These are phyloP conservation scores for Monosporozyma siamensis DNA, from an alignment of 805 yeast genomes.

Conservation along the genomic window DNA sequence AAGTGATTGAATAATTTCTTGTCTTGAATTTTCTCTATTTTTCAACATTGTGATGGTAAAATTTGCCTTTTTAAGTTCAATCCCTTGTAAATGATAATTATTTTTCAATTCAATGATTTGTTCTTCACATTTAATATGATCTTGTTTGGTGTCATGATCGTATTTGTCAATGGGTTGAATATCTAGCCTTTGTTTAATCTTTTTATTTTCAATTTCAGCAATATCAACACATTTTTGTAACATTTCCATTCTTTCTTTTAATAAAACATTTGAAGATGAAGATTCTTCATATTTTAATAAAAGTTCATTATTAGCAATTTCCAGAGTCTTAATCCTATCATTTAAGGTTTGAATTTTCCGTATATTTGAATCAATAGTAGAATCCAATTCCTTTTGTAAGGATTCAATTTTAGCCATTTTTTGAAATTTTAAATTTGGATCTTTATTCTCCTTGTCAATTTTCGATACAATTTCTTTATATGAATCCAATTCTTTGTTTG, in stretches of 20 bases:
- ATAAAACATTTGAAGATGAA: conserved; percentile 43
- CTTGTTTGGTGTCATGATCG: too few relatives aligned
- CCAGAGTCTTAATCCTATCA: conserved; percentile 34
- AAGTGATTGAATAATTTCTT: too few relatives aligned
- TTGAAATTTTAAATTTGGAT: conserved; percentile 1
- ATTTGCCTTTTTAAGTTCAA: too few relatives aligned
- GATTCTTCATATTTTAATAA: conserved; percentile 44
- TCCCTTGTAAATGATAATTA: too few relatives aligned
- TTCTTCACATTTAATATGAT: too few relatives aligned
- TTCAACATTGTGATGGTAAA: background rate
- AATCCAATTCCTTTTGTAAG: conserved; percentile 17
- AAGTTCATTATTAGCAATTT: conserved; percentile 38
- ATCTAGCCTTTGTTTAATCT: too few relatives aligned
- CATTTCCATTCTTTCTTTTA: conserved; percentile 42
- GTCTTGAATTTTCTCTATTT: too few relatives aligned
- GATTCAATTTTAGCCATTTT: background rate
- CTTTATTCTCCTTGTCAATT: conserved; percentile 15
- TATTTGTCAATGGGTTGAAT: too few relatives aligned
- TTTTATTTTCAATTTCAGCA: conserved; percentile 34
- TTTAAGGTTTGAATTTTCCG: conserved; percentile 42
- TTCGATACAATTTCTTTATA: background rate
- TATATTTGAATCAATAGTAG: conserved; percentile 30
- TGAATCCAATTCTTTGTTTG: conserved; percentile 55
- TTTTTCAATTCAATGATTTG: too few relatives aligned
- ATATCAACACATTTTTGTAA: conserved; percentile 34